These are phyloP conservation scores for Phialophora macrospora DNA, from an alignment of 2,329 filamentous ascomycete genomes.

Conservation along the genomic window DNA sequence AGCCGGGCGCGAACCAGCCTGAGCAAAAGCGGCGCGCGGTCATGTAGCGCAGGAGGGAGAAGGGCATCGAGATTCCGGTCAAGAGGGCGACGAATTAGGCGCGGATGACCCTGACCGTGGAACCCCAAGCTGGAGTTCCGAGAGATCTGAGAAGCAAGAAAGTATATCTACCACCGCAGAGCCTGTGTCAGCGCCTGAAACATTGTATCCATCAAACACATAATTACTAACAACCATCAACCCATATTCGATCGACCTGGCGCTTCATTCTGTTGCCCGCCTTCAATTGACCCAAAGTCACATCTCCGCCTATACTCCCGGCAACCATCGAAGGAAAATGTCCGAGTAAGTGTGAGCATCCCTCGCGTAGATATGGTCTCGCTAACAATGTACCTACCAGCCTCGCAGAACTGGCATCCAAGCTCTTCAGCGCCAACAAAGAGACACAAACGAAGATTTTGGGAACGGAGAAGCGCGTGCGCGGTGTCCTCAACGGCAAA, in stretches of 20 bases:
- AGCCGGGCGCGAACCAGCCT: no score
- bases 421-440: constrained; percentile 34
- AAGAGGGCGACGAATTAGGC: no score
- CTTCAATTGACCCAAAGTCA: constrained; percentile 16
- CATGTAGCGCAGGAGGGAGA: no score
- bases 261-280: constrained; percentile 21
- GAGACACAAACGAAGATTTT: constrained; percentile 35
- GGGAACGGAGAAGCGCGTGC: constrained; percentile 36
- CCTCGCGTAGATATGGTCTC: not conserved
- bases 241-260: constrained; percentile 13
- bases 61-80: no score
- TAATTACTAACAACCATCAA: not conserved
- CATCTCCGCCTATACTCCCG: constrained; percentile 3
- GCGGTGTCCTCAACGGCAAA: constrained; percentile 36
- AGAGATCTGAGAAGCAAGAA: not conserved
- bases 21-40: no score
- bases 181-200: not conserved
- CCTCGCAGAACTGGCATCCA: constrained; percentile 35
- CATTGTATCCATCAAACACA: not conserved
- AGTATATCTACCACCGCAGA: constrained; percentile 8
- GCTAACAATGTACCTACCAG: constrained; percentile 13
- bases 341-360: constrained; percentile 16
- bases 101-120: no score
- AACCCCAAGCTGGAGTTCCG: not conserved
- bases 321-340: constrained; percentile 19